Percentiles rank a stretch among this genome's conserved stretches.
Conservation (phyloP, 768 basidiomycete species). For the Kwoniella heveanensis region DNA sequence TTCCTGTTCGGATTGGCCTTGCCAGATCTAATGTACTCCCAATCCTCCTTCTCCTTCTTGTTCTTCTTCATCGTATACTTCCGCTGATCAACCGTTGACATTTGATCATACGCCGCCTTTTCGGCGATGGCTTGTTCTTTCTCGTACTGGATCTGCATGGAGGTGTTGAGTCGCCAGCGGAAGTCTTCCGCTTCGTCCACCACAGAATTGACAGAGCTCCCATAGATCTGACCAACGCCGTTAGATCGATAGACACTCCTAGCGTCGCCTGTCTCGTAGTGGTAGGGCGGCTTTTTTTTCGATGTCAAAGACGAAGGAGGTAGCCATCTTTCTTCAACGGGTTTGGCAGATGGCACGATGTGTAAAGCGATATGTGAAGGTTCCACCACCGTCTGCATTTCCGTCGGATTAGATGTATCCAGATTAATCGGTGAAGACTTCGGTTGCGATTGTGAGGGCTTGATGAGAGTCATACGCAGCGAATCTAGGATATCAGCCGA, state of each 20-base stretch:
- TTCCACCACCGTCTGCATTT: too few relatives aligned
- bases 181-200: slow-evolving; percentile 24
- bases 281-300: neutral
- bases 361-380: slow-evolving; percentile 20
- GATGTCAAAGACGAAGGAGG: slow-evolving; percentile 10
- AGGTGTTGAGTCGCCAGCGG: slow-evolving; percentile 23
- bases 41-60: slow-evolving; percentile 55
- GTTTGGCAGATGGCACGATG: slow-evolving; percentile 8
- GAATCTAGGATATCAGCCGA: slow-evolving; percentile 21
- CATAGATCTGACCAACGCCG: slow-evolving; percentile 42
- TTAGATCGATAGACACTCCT: slow-evolving; percentile 25
- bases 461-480: slow-evolving; percentile 24
- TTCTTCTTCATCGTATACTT: slow-evolving; percentile 63
- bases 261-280: neutral
- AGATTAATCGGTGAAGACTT: too few relatives aligned
- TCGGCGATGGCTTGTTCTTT: neutral
- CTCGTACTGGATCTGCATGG: slow-evolving; percentile 24
- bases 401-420: too few relatives aligned
- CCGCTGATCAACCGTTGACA: slow-evolving; percentile 12
- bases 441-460: neutral
- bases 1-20: neutral
- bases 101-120: slow-evolving; percentile 1
- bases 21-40: neutral
- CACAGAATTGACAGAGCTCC: slow-evolving; percentile 14
- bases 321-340: slow-evolving; percentile 9